Base-by-base conservation (phyloP, 331 rosid genomes). In the Ulmus americana region DNA sequence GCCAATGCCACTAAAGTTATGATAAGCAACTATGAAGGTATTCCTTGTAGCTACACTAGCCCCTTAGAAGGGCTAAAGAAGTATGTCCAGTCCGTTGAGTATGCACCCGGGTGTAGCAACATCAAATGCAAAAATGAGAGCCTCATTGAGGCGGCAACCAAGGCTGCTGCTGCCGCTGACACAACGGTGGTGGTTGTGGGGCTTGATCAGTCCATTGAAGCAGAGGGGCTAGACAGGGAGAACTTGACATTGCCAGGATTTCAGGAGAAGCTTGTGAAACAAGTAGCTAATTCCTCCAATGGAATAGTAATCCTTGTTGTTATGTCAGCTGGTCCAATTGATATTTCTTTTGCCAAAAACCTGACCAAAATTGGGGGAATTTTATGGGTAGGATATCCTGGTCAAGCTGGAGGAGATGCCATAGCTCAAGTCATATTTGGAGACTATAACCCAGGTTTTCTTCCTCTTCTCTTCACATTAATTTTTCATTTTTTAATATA, bases 351-450 rank as follows among this genome's bases (percentile, higher is more conserved):
- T 63, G 75, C 87, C 50, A 71, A 71, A 46, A 73, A 67, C 61
- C 14, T 83, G 15, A 46, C 70, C 41, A 78, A 80, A 28, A 74
- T 85, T 46, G 85, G 80, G 18, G 90, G 84, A 5, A 80, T 90
- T 46, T 15, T 90, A 41, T 87, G 97, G 97, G 97, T 81, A 10
- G 97, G 95, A 0, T 90, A 90, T 75, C 97, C 95, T 7, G 95
- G 95, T 57, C 83, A 87, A 80, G 88, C 59, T 52, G 95, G 95
- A 43, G 90, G 95, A 16, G 86, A 87, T 74, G 91, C 84, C 47
- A 76, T 82, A 44, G 84, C 86, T 51, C 84, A 87, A 80, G 84
- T 82, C 39, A 77, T 87, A 67, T 87, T 84, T 74, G 95, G 95
- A 64, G 87, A 87, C 70, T 72, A 82, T 64, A 84, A 87, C 59